Conservation (phyloP, 208 protist genomes). For the Trypanosoma scelopori region DNA sequence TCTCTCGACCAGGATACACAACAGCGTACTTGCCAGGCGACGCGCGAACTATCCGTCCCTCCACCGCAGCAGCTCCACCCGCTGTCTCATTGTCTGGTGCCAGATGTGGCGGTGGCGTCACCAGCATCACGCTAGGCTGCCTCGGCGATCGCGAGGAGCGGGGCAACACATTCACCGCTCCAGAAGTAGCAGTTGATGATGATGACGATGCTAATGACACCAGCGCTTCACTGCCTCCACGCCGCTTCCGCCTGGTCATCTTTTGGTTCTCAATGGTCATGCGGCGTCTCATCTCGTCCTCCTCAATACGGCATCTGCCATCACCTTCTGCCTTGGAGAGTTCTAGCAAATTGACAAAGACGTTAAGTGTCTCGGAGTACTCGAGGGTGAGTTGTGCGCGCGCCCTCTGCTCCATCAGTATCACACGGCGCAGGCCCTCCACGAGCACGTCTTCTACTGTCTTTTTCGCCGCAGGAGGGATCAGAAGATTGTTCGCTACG, state of each 20-base stretch:
- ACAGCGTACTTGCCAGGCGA: slow-evolving; percentile 77
- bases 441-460: slow-evolving; percentile 38
- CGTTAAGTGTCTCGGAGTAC: slow-evolving; percentile 54
- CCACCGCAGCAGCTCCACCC: slow-evolving; percentile 13
- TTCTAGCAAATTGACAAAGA: slow-evolving; percentile 39
- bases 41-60: slow-evolving; percentile 53
- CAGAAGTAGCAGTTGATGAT: background rate
- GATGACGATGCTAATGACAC: slow-evolving; percentile 37
- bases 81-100: background rate
- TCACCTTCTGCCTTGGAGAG: slow-evolving; percentile 43
- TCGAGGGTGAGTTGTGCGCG: slow-evolving; percentile 63
- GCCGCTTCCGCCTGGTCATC: slow-evolving; percentile 17
- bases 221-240: slow-evolving; percentile 53
- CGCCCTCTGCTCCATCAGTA: slow-evolving; percentile 51
- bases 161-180: background rate
- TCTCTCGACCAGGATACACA: slow-evolving; percentile 72
- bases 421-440: slow-evolving; percentile 47
- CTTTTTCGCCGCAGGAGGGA: slow-evolving; percentile 29
- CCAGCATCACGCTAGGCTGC: slow-evolving; percentile 53
- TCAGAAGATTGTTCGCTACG: slow-evolving; percentile 40
- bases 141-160: slow-evolving; percentile 38
- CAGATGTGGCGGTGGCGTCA: slow-evolving; percentile 3
- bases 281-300: slow-evolving; percentile 41
- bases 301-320: slow-evolving; percentile 27
- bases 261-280: slow-evolving; percentile 16